These are phyloP conservation scores for Trichomonas tenax DNA, from an alignment of 208 protist species.

Conservation along the genomic window DNA sequence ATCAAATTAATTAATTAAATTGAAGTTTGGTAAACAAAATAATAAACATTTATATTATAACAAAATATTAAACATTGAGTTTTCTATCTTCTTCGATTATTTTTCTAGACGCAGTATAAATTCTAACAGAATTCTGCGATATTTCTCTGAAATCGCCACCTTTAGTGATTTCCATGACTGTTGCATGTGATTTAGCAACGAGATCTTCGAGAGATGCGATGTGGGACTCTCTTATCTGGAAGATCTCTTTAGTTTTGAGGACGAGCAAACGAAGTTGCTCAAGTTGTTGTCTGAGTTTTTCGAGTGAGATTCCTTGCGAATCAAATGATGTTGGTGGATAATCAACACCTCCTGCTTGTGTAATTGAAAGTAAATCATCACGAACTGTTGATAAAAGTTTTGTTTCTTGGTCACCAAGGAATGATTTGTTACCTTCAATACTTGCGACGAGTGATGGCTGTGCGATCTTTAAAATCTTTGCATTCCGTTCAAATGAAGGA, in stretches of 20 bases:
- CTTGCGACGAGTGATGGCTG: neutral
- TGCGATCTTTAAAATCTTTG: neutral
- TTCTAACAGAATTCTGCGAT: neutral
- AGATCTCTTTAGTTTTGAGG: neutral
- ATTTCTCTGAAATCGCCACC: neutral
- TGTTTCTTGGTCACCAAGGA: neutral
- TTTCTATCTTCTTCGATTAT: neutral
- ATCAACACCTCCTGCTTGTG: neutral
- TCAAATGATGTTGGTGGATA: neutral
- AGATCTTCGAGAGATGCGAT: neutral
- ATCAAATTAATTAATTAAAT: no score
- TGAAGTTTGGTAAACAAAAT: no score
- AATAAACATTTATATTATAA: neutral
- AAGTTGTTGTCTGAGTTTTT: neutral
- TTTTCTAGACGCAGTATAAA: neutral
- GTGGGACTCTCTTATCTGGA: neutral
- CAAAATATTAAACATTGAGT: neutral
- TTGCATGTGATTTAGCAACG: neutral
- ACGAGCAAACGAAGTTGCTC: neutral
- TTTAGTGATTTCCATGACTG: neutral
- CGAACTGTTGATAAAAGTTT: neutral
- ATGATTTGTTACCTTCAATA: neutral
- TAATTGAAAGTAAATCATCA: neutral
- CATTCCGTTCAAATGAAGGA: neutral
- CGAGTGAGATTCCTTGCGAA: neutral